A percentile compares a stretch with the other conserved stretches of the same genome.
These are phyloP conservation scores for Venturia nashicola DNA, from an alignment of 2,329 filamentous ascomycete species.

Conservation along the genomic window DNA sequence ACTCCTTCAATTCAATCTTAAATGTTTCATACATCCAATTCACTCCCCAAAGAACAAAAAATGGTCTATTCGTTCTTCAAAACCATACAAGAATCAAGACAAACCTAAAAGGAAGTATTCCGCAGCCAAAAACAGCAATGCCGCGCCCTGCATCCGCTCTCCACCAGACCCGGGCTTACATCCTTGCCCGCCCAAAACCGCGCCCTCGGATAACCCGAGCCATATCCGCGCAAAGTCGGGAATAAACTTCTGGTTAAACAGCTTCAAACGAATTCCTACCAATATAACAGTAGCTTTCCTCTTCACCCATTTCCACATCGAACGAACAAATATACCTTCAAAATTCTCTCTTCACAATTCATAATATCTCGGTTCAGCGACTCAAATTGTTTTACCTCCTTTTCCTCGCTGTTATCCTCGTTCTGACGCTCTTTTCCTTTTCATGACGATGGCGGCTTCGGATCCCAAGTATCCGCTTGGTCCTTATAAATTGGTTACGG, in stretches of 20 bases:
- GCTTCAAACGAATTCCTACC: too few relatives aligned
- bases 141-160: neutral
- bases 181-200: neutral
- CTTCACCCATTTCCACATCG: too few relatives aligned
- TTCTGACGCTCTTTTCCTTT: neutral
- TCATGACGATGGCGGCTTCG: neutral
- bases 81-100: too few relatives aligned
- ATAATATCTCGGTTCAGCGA: too few relatives aligned
- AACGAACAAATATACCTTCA: too few relatives aligned
- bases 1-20: too few relatives aligned
- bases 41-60: too few relatives aligned
- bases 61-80: too few relatives aligned
- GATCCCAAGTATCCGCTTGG: neutral
- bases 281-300: too few relatives aligned
- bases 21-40: too few relatives aligned
- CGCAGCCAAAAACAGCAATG: neutral
- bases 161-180: neutral
- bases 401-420: neutral
- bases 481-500: constrained; percentile 45
- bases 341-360: too few relatives aligned
- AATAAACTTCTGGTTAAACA: neutral
- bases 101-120: too few relatives aligned
- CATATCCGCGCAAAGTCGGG: neutral
- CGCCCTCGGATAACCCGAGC: neutral
- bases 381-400: neutral